Evolutionary conservation across 441 rosid genomes (phyloP), one percentile per base, ranked within the genome.

Genomic region (Sinapis alba): DNA sequence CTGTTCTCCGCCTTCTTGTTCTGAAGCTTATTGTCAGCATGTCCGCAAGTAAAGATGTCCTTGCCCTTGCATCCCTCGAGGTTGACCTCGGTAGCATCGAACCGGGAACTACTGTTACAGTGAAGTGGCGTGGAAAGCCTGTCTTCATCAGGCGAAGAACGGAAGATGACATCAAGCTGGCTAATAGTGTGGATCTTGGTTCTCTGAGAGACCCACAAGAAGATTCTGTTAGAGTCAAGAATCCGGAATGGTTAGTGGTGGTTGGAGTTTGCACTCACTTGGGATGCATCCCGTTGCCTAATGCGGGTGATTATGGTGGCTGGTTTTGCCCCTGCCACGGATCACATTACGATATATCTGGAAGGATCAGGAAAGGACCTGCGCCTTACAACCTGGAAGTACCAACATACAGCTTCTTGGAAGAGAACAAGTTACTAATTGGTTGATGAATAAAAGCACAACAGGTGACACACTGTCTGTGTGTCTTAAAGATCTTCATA

Each of bases 291-390:
- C 98, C 98, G 3, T 83, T 94, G 73, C 99, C 99, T 0, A 95
- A 95, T 82, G 98, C 99, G 68, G 99, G 99, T 72, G 99, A 94
- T 57, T 94, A 80, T 68, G 98, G 98, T 1, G 99, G 98, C 10
- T 95, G 99, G 99, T 95, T 95, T 69, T 95, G 98, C 75, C 99
- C 98, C 1, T 94, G 99, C 77, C 99, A 94, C 15, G 99, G 99
- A 1, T 95, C 99, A 0, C 99, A 94, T 68, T 94, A 94, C 54
- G 83, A 91, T 95, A 89, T 94, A 63, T 94, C 99, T 30, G 98
- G 97, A 56, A 87, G 99, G 83, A 90, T 95, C 51, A 85, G 99
- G 64, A 95, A 93, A 81, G 98, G 97, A 4, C 99, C 99, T 12
- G 98, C 99, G 15, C 99, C 99, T 0, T 93, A 71, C 83, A 95